These are phyloP conservation scores for Aaosphaeria pasadenensis DNA, from an alignment of 2,329 filamentous ascomycete species.

Conservation along the genomic window DNA sequence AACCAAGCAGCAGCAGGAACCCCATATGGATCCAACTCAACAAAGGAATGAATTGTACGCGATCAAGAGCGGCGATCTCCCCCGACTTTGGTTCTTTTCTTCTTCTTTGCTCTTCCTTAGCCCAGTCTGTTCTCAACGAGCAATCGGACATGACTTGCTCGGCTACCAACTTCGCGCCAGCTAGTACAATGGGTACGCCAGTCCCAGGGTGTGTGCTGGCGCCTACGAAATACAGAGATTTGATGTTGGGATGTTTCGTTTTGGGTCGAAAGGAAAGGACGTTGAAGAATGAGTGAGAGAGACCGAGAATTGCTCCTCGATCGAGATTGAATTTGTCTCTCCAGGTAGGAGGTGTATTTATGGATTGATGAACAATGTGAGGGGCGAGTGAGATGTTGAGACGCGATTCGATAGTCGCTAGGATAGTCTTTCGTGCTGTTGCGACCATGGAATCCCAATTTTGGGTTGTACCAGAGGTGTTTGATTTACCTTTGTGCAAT, in stretches of 20 bases:
- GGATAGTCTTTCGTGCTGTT: constrained; percentile 58
- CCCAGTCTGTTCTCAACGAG: constrained; percentile 39
- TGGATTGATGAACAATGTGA: constrained; percentile 57
- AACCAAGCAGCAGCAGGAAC: constrained; percentile 6
- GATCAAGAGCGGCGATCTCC: constrained; percentile 12
- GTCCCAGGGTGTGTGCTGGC: constrained; percentile 75
- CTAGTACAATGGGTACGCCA: constrained; percentile 70
- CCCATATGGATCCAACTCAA: constrained; percentile 17
- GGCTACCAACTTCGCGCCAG: constrained; percentile 62
- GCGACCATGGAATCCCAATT: constrained; percentile 62
- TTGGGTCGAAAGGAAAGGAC: constrained; percentile 64
- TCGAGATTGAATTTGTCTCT: constrained; percentile 69
- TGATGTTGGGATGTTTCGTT: constrained; percentile 52
- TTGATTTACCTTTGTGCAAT: constrained; percentile 36
- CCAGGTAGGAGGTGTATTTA: constrained; percentile 68
- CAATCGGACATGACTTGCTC: constrained; percentile 49
- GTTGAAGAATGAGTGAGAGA: constrained; percentile 73
- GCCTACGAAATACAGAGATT: constrained; percentile 66
- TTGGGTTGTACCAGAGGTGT: constrained; percentile 45
- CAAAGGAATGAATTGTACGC: constrained; percentile 8
- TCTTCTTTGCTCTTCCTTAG: constrained; percentile 24
- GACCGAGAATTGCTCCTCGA: constrained; percentile 69
- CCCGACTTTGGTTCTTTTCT: neutral
- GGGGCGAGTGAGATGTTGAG: constrained; percentile 55
- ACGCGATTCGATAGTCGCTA: constrained; percentile 58